phyloP scores from a whole-genome alignment of 768 basidiomycete genomes.

The Coprinopsis cinerea region DNA sequence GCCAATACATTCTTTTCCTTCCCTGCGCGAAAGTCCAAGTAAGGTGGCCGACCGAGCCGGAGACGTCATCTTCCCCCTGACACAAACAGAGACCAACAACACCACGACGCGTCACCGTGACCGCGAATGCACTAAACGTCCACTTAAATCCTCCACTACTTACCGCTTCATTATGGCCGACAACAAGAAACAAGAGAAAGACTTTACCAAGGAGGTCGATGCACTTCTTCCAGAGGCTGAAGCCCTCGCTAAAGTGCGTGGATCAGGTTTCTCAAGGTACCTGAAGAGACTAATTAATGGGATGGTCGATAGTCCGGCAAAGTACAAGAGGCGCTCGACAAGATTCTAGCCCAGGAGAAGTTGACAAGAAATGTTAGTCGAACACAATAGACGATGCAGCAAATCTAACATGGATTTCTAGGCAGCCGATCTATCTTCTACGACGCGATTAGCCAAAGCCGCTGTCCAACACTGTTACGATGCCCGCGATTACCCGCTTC shows the following conservation, averaged over 20 bases:
- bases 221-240: conserved; percentile 64
- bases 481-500: conserved; percentile 58
- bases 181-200: conserved; percentile 79
- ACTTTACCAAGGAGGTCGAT: conserved; percentile 82
- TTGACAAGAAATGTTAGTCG: conserved; percentile 85
- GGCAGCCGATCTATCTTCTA: conserved; percentile 94
- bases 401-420: conserved; percentile 23
- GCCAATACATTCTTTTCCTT: conserved; percentile 22
- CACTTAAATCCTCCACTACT: conserved; percentile 35
- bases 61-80: conserved; percentile 17
- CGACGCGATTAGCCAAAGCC: conserved; percentile 75
- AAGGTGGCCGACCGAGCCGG: conserved; percentile 13
- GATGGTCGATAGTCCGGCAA: conserved; percentile 57
- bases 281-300: conserved; percentile 10
- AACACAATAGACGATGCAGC: not conserved
- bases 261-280: not conserved
- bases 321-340: conserved; percentile 84
- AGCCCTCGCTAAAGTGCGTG: conserved; percentile 62
- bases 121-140: conserved; percentile 20
- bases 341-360: conserved; percentile 85
- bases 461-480: conserved; percentile 68
- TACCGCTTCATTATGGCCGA: conserved; percentile 58
- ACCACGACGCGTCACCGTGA: conserved; percentile 61
- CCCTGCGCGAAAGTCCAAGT: no score
- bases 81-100: conserved; percentile 40